Evolutionary conservation across 2,329 filamentous ascomycete species (phyloP).

Genomic region (Cylindrodendrum hubeiense): DNA sequence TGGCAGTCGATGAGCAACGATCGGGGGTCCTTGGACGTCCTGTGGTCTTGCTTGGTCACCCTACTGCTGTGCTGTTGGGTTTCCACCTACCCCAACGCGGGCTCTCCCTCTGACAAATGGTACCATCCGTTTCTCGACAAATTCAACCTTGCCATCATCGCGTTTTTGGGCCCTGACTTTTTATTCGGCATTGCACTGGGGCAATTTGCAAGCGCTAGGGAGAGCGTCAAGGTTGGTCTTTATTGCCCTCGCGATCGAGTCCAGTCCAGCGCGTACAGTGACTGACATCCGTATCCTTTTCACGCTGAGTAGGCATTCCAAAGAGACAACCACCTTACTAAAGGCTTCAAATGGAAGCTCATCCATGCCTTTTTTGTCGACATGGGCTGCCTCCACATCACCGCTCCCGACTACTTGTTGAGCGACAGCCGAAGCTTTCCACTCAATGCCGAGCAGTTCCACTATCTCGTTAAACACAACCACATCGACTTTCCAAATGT

Average conservation of each 20-base stretch:
- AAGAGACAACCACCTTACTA: conserved; percentile 12
- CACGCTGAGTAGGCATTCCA: conserved; percentile 6
- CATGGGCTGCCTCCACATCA: conserved; percentile 54
- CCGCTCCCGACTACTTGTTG: conserved; percentile 40
- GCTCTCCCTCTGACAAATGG: conserved; percentile 45
- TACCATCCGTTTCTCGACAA: conserved; percentile 48
- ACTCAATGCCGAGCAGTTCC: conserved; percentile 51
- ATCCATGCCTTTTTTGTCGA: conserved; percentile 56
- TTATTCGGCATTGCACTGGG: conserved; percentile 50
- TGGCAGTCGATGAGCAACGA: conserved; percentile 42
- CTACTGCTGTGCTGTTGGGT: conserved; percentile 58
- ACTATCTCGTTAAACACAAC: conserved; percentile 45
- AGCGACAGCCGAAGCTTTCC: conserved; percentile 44
- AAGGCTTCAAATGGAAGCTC: conserved; percentile 50
- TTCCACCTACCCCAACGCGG: conserved; percentile 53
- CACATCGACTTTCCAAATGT: conserved; percentile 46
- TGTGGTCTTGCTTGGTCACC: conserved; percentile 54
- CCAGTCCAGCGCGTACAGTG: too few relatives aligned
- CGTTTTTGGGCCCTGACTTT: conserved; percentile 53
- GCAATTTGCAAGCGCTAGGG: conserved; percentile 49
- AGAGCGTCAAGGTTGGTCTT: conserved; percentile 46
- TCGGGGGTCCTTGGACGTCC: conserved; percentile 55
- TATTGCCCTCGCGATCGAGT: too few relatives aligned
- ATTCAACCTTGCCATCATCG: conserved; percentile 49
- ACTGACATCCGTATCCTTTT: too few relatives aligned